Evolutionary conservation across 164 flowering plant genomes (phyloP), one percentile per base, ranked within the genome.

Genomic region (Dillenia turbinata): DNA sequence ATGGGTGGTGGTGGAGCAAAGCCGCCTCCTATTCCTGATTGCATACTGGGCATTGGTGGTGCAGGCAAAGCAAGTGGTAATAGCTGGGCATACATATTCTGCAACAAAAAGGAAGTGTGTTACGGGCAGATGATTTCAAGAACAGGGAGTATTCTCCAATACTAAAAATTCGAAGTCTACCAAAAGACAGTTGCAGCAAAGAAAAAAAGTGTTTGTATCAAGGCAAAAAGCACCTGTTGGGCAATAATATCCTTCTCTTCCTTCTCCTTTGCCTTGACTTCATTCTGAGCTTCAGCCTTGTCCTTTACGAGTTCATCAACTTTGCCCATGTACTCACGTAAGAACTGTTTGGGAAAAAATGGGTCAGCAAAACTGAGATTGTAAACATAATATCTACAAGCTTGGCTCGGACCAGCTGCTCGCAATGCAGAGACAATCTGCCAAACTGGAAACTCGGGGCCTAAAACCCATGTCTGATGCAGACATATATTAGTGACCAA

Each of bases 1-100:
- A 86, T 79, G 1, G 83, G 85, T 9, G 96, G 96, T 17, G 89
- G 90, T 0, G 84, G 81, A 0, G 66, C 81, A 68, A 49, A 81
- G 40, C 85, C 82, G 49, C 81, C 82, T 13, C 85, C 88, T 80
- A 78, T 77, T 10, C 71, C 54, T 26, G 69, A 52, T 51, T 84
- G 85, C 92, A 91, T 87, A 13, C 96, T 92, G 0, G 91, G 89
- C 84, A 83, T 83, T 49, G 95, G 96, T 2, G 99, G 99, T 49
- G 99, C 97, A 57, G 99, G 99, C 81, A 95, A 76, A 57, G 99
- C 99, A 63, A 92, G 94, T 52, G 99, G 99, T 67, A 95, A 79
- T 75, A 95, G 71, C 68, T 92, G 99, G 12, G 99, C 99, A 71
- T 95, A 90, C 99, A 95, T 92, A 79, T 92, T 95, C 99, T 95